These are phyloP conservation scores for Cutaneotrichosporon sp. DNA, from an alignment of 1,284 basidiomycete species.

Conservation along the genomic window DNA sequence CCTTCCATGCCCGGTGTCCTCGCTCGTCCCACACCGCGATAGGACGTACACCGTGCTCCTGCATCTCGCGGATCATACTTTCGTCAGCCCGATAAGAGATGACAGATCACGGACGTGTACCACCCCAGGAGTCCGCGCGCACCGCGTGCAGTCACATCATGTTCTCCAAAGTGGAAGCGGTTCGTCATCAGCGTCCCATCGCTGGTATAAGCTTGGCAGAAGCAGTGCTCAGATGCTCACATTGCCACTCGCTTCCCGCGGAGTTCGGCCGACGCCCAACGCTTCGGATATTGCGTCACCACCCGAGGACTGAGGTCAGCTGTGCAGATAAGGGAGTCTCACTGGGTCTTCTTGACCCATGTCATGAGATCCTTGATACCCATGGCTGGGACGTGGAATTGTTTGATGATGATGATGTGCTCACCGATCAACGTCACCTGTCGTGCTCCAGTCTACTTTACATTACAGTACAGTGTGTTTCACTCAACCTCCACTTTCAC, in stretches of 20 bases:
- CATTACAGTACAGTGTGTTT: too few relatives aligned
- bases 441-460: neutral
- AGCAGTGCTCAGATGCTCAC: conserved; percentile 22
- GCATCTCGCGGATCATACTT: conserved; percentile 46
- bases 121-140: conserved; percentile 46
- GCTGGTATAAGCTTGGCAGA: conserved; percentile 21
- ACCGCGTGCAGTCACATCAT: conserved; percentile 24
- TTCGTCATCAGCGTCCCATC: conserved; percentile 52
- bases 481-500: neutral
- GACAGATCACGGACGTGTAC: conserved; percentile 41
- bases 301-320: conserved; percentile 35
- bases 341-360: conserved; percentile 45
- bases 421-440: neutral
- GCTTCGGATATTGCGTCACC: conserved; percentile 29
- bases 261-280: conserved; percentile 42
- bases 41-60: conserved; percentile 38
- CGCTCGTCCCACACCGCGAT: conserved; percentile 50
- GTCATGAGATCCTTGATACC: conserved; percentile 43
- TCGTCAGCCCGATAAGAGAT: conserved; percentile 11
- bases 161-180: conserved; percentile 46
- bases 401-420: neutral
- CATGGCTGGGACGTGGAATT: conserved; percentile 28
- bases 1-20: conserved; percentile 51
- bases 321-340: conserved; percentile 1
- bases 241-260: conserved; percentile 47